A percentile compares a stretch with the other conserved stretches of the same genome.
Conservation (phyloP, 306 rosid genomes). For the Canavalia gladiata region DNA sequence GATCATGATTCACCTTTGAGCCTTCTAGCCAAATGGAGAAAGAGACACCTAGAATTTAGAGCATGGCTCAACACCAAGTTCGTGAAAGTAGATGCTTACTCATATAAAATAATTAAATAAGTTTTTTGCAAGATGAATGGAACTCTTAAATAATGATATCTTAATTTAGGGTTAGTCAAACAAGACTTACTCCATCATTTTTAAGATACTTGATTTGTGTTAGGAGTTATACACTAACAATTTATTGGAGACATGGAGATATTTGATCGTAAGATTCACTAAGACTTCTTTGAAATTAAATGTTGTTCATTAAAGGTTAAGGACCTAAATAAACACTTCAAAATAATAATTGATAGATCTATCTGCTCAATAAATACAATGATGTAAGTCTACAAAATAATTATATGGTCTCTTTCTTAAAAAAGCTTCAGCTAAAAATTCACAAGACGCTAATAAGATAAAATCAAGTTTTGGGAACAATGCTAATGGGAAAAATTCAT, state of each 20-base stretch:
- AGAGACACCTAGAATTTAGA: background rate
- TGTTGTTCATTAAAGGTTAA: background rate
- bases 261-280: background rate
- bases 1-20: background rate
- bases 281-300: background rate
- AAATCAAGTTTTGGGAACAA: too few species aligned
- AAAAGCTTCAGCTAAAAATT: background rate
- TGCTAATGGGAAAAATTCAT: too few species aligned
- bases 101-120: background rate
- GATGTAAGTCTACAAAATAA: background rate
- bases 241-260: background rate
- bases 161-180: background rate
- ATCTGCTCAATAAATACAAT: background rate
- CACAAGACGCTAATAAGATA: too few species aligned
- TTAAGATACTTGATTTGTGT: fast-evolving
- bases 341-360: background rate
- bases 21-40: background rate
- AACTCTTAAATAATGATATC: background rate
- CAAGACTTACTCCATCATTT: background rate
- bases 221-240: background rate
- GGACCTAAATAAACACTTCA: background rate
- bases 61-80: background rate
- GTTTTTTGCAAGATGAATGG: background rate
- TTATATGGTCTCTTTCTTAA: background rate
- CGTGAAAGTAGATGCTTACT: background rate